Base-by-base conservation (phyloP, 495 filamentous ascomycete species). In the Podospora comata region DNA sequence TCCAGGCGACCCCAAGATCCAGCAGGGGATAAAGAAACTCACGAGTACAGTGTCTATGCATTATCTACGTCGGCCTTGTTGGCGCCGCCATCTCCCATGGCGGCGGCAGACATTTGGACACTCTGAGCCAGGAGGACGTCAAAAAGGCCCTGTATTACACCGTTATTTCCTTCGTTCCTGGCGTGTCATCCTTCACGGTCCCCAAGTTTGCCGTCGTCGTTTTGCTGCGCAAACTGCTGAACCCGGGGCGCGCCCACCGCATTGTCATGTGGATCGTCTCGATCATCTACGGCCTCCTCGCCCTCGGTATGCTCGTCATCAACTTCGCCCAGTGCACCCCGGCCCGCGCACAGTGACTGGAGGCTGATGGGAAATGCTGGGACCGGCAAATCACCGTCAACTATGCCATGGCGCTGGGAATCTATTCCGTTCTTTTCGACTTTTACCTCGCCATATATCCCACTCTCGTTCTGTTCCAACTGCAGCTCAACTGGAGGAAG, bases 181-280 rank as follows among this genome's bases (percentile, higher is more conserved):
- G 73, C 48, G 69, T 76, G 1, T 19, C 48, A 28, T 67, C 68
- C 39, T 76, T 74, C 26, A 68, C 67, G n/a, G 44, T 74, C 7
- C 72, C 74, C 30, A 76, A 76, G 55, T 71, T 74, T 39, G 72
- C 72, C 34, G 70, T 71, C 63, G 60, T 74, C 27, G 71, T 74
- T 34, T 66, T 76, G 13, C 65, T 76, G 26, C 67, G 65, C 19
- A 68, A 69, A 32, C 32, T 76, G 16, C 67, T 76, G 60, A 62
- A 64, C 61, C 74, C 74, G 3, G 39, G 65, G 16, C 18, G 11
- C 15, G 19, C 48, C 6, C 74, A 74, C 59, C 20, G 16, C 13
- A 48, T 53, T 1, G n/a, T 71, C 66, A 69, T 76, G 60, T 74
- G 72, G 74, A 30, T 67, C 20, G 44, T 71, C n/a, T 71, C 67